phyloP scores from a whole-genome alignment of 495 filamentous ascomycete genomes.

The Achaetomiella virescens region DNA sequence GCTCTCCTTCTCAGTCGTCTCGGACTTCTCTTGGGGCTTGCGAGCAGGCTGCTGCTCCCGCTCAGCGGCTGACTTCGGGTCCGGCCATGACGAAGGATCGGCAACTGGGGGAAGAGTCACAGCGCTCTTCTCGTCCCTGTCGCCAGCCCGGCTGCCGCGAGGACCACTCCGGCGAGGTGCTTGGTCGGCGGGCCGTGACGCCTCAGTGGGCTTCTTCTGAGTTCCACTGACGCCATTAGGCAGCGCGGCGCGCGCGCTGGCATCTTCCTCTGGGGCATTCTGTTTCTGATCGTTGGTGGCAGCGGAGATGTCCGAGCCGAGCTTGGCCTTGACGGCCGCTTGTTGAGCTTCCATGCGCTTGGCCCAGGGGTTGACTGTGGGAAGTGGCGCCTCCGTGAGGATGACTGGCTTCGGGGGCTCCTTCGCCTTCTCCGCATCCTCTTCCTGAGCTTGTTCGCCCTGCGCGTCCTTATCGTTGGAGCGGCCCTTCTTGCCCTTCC shows the following conservation, averaged over 20 bases:
- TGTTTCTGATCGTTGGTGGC: constrained; percentile 18
- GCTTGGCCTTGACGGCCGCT: constrained; percentile 52
- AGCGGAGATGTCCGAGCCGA: constrained; percentile 23
- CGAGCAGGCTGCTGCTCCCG: constrained; percentile 47
- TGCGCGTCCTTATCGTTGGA: constrained; percentile 38
- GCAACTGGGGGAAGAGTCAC: constrained; percentile 51
- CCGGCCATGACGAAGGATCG: constrained; percentile 77
- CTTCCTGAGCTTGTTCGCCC: constrained; percentile 36
- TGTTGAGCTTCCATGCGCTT: constrained; percentile 65
- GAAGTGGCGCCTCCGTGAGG: constrained; percentile 73
- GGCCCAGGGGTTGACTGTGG: constrained; percentile 80
- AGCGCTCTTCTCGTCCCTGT: constrained; percentile 43
- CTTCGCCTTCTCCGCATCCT: constrained; percentile 41
- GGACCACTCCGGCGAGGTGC: constrained; percentile 37
- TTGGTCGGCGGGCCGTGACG: constrained; percentile 40
- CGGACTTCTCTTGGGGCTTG: constrained; percentile 44
- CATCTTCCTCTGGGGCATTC: constrained; percentile 17
- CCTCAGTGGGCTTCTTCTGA: constrained; percentile 47
- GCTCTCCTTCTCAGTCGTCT: constrained; percentile 60
- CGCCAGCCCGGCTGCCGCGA: constrained; percentile 42
- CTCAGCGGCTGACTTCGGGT: constrained; percentile 72
- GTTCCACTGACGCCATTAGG: constrained; percentile 26
- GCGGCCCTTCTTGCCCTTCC: constrained; percentile 45
- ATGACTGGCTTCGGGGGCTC: constrained; percentile 49
- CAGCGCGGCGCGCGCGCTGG: constrained; percentile 4